A percentile compares a stretch with the other conserved stretches of the same genome.
Evolutionary conservation across 306 rosid genomes (phyloP).

Genomic region (Gynostemma pentaphyllum): DNA sequence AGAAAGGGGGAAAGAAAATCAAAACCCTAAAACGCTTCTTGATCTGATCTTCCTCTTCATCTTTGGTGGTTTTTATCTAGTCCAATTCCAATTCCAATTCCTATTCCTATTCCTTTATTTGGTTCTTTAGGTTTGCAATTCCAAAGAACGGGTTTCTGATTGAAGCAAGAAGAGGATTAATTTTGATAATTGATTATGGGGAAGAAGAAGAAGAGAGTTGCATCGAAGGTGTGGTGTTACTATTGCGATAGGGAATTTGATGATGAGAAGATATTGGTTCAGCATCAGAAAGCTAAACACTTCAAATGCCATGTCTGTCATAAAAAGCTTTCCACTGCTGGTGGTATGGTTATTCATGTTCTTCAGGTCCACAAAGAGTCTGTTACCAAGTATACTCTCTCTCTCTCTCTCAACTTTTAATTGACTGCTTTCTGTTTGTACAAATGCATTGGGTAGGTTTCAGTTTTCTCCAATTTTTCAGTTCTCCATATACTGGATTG

Average conservation of each 20-base stretch:
- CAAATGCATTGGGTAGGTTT: background rate
- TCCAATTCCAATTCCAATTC: too few relatives aligned
- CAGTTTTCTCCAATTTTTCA: background rate
- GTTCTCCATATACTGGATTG: background rate
- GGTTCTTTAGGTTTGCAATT: too few relatives aligned
- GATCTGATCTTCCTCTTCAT: background rate
- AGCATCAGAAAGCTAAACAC: constrained; percentile 99
- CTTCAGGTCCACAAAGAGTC: constrained; percentile 97
- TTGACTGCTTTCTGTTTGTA: background rate
- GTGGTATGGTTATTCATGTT: constrained; percentile 98
- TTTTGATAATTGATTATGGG: constrained; percentile 45
- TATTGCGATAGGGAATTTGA: constrained; percentile 98
- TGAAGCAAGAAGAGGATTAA: background rate
- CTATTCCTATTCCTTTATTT: too few relatives aligned
- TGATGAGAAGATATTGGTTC: constrained; percentile 94
- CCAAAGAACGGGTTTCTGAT: background rate
- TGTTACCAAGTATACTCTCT: constrained; percentile 57
- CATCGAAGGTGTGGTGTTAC: constrained; percentile 96
- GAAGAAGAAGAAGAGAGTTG: constrained; percentile 92
- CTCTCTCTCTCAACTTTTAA: background rate
- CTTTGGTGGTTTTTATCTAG: background rate
- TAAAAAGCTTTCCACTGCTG: constrained; percentile 95
- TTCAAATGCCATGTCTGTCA: constrained; percentile 98
- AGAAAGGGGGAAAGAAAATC: background rate
- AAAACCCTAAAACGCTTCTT: constrained; percentile 10